phyloP scores from a whole-genome alignment of 352 stramenopile genomes.

The Discostella stelligera region DNA sequence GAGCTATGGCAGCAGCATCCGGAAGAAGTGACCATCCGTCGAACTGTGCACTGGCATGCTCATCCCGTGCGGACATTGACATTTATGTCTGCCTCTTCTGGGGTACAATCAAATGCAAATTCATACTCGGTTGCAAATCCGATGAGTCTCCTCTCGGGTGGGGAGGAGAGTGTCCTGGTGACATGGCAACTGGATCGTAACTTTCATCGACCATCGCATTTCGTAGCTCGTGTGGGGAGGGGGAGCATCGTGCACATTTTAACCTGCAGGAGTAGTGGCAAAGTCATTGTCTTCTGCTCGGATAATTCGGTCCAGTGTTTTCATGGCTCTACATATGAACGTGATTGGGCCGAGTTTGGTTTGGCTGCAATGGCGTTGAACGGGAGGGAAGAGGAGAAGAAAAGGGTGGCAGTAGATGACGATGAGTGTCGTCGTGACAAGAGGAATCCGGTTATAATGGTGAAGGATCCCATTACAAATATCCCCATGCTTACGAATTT shows the following conservation, averaged over 20 bases:
- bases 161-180: slow-evolving; percentile 73
- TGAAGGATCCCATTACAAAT: slow-evolving; percentile 48
- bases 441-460: slow-evolving; percentile 31
- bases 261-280: slow-evolving; percentile 33
- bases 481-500: slow-evolving; percentile 61
- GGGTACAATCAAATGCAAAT: slow-evolving; percentile 2
- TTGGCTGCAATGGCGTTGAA: slow-evolving; percentile 47
- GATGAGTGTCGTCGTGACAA: background rate
- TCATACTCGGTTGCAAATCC: slow-evolving; percentile 24
- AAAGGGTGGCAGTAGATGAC: background rate
- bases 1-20: slow-evolving; percentile 35
- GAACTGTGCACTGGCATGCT: slow-evolving; percentile 75
- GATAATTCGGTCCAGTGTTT: slow-evolving; percentile 75
- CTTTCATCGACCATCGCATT: slow-evolving; percentile 53
- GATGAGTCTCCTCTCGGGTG: slow-evolving; percentile 63
- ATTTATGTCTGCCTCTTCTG: slow-evolving; percentile 35
- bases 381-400: slow-evolving; percentile 17
- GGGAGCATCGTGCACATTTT: slow-evolving; percentile 62
- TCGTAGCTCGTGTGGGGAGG: slow-evolving; percentile 60
- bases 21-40: slow-evolving; percentile 37
- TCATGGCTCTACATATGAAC: slow-evolving; percentile 59
- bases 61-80: slow-evolving; percentile 66
- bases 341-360: slow-evolving; percentile 66
- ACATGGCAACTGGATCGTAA: slow-evolving; percentile 73
- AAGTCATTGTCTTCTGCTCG: slow-evolving; percentile 61